Evolutionary conservation across 768 basidiomycete genomes (phyloP), one percentile per base, ranked within the genome.

Genomic region (Tephrocybe sp.): DNA sequence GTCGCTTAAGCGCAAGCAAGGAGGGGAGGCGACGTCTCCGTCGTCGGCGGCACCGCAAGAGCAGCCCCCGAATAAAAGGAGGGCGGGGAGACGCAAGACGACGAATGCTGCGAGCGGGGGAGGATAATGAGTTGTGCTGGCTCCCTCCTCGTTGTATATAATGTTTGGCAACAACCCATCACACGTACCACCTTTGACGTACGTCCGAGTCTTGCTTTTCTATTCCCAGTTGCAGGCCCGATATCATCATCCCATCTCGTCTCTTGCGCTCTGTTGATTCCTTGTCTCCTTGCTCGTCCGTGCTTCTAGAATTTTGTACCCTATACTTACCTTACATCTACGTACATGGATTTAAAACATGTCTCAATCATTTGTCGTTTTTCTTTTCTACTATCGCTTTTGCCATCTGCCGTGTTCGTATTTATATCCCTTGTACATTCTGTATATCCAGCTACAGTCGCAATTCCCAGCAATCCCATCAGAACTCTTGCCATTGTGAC

Each of bases 1-100:
- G 42, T 68, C 78, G 22, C 67, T 83, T 62, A 85, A 85, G 65
- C 74, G 84, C 60, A 84, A 84, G 52, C 71, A 73, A 50, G 65
- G 64, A 31, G 64, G 68, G 16, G 72, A 72, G 32, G 63, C 69
- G 12, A 65, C 76, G 16, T 82, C 84, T 20, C 82, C 85, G 39
- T 77, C 78, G 32, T 72, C 74, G 45, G 66, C 71, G 52, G 38
- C 30, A 7, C 72, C 70, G 46, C 70, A 79, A 3, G 58, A 69
- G 45, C 74, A 76, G 54, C 78, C 74, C 34, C 65, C 75, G 33
- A 57, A 71, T 56, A 87, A 83, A 70, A 73, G 80, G 40, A 41
- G 58, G 34, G 60, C 74, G 32, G 78, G 86, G 51, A 84, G 83
- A 58, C 72, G 74, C 60, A 77, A 82, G 65, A 79, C 75, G 16